Evolutionary conservation across 2,329 filamentous ascomycete species (phyloP).

Genomic region (Scedosporium aurantiacum): DNA sequence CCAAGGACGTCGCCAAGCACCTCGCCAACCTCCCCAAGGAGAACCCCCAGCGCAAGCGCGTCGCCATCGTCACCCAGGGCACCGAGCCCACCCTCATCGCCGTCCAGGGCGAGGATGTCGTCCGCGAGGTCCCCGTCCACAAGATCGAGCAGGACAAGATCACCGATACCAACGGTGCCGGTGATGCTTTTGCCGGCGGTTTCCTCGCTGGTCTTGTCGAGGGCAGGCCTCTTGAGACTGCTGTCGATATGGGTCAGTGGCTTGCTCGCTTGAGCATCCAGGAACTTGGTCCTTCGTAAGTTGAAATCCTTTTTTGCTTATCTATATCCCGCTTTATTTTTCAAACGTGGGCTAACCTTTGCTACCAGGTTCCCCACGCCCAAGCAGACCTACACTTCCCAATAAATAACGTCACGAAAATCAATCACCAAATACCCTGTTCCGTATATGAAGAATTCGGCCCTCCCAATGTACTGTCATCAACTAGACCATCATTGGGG

Average conservation of each 20-base stretch:
- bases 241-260: constrained; percentile 92
- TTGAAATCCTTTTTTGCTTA: constrained; percentile 23
- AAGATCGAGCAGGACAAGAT: constrained; percentile 68
- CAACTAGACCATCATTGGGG: constrained; percentile 14
- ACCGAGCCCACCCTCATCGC: constrained; percentile 84
- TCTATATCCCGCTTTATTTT: too few species aligned
- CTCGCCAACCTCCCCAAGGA: constrained; percentile 86
- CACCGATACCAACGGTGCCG: constrained; percentile 92
- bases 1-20: constrained; percentile 74
- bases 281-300: constrained; percentile 92
- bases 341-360: neutral
- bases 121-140: constrained; percentile 73
- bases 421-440: neutral
- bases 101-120: constrained; percentile 55
- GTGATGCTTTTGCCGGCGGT: constrained; percentile 92
- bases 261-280: constrained; percentile 87
- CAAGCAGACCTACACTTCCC: constrained; percentile 62
- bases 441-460: neutral
- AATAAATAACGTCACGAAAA: neutral
- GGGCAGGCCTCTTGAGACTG: constrained; percentile 66
- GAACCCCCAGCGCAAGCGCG: constrained; percentile 72
- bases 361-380: constrained; percentile 61
- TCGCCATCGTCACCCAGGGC: constrained; percentile 90
- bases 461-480: neutral
- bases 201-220: constrained; percentile 83